phyloP scores from a whole-genome alignment of 225 moss, liverwort and hornwort genomes.

The Thuidium tamariscinum region DNA sequence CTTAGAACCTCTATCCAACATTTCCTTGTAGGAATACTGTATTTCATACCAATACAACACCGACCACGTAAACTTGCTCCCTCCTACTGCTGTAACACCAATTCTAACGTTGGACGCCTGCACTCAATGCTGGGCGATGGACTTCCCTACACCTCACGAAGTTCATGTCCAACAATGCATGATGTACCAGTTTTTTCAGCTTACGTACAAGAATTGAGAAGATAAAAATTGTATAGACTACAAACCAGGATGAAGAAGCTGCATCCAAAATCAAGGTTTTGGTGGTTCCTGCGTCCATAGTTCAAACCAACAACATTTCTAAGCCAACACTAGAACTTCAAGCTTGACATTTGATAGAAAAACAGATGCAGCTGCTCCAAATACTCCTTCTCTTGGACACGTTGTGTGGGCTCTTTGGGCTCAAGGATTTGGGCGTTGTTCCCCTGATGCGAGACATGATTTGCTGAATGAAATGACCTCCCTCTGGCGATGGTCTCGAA shows the following conservation, averaged over 20 bases:
- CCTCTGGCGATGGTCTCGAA: constrained; percentile 1
- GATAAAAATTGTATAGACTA: not conserved
- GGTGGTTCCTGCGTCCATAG: not conserved
- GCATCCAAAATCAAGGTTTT: not conserved
- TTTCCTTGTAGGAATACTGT: too few species aligned
- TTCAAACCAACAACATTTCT: not conserved
- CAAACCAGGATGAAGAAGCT: not conserved
- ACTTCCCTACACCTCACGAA: not conserved
- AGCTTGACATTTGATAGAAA: constrained; percentile 9
- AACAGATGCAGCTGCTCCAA: constrained; percentile 37
- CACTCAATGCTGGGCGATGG: not conserved
- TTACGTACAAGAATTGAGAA: not conserved
- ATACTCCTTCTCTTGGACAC: constrained; percentile 13
- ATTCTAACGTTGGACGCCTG: not conserved
- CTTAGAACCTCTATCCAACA: not conserved
- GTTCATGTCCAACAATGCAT: not conserved
- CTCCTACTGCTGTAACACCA: not conserved
- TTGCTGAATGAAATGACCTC: constrained; percentile 27
- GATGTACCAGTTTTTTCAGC: not conserved
- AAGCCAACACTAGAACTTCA: not conserved
- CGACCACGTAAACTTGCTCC: not conserved
- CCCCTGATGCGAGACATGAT: constrained; percentile 21
- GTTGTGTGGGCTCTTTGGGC: constrained; percentile 11
- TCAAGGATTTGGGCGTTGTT: not conserved
- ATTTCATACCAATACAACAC: not conserved